Base-by-base conservation (phyloP, 2,329 filamentous ascomycete species). In the Alternaria novae-zelandiae region DNA sequence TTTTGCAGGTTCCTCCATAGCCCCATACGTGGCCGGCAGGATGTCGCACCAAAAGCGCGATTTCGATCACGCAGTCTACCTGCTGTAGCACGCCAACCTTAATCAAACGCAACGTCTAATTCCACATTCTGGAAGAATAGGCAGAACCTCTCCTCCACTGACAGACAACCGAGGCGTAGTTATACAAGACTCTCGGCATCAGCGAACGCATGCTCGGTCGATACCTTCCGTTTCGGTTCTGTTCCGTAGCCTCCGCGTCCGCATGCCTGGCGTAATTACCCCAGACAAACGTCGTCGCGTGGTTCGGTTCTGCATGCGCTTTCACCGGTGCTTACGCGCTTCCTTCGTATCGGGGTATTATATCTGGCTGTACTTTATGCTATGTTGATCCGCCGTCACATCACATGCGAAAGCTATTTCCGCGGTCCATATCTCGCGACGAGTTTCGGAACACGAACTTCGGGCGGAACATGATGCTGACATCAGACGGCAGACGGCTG, bases 401-500 rank as follows among this genome's bases (percentile, higher is more conserved):
- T 30, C 46, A 36, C 30, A 32, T 55, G 32, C 21, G 12, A 43
- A 30, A 17, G 17, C 49, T 23, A 15, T 20, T 17, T 21, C 47
- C 26, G 26, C 26, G 11, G 30, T 20, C 28, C 49, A n/a, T 23
- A 23, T 51, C 20, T 53, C 20, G 30, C 23, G 30, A 53, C 30
- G 30, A 41, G 20, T 53, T 23, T 36, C 28, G 28, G 28, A 51
- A 32, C 12, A 51, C 15, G 28, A 20, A 11, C 4, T n/a, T 51
- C 49, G 12, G 11, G 30, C 23, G 46, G 53, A 50, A 65, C 63
- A 54, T 43, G 47, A 51, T 57, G 63, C 63, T 65, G 63, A 65
- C 55, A 62, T 65, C 59, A 65, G 63, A 59, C 59, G 55, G 63
- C 56, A 21, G 21, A 32, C 49, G 49, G 49, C 20, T 53, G 49